A percentile compares a stretch with the other conserved stretches of the same genome.
These are phyloP conservation scores for Triticum timopheevii DNA, from an alignment of 176 grass and related monocot genomes.

Conservation along the genomic window DNA sequence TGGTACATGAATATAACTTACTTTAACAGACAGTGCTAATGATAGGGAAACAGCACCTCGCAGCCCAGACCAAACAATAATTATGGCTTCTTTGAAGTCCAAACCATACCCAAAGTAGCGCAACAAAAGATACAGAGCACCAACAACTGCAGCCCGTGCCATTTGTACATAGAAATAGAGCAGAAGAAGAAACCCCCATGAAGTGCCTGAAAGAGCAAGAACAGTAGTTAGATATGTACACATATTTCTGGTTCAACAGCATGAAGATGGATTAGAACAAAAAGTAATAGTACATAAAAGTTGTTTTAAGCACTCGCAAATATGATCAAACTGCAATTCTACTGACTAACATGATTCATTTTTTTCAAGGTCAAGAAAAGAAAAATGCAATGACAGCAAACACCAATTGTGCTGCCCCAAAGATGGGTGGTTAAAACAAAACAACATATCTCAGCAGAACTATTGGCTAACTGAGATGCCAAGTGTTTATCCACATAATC, in stretches of 20 bases:
- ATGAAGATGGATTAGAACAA: background rate
- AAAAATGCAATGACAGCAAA: background rate
- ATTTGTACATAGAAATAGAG: conserved; percentile 82
- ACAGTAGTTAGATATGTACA: too few species aligned
- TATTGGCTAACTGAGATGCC: conserved; percentile 5
- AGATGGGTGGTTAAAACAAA: background rate
- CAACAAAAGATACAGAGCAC: conserved; percentile 63
- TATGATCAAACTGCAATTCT: conserved; percentile 2
- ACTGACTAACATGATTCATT: background rate
- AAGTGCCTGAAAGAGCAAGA: conserved; percentile 57
- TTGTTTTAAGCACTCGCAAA: background rate
- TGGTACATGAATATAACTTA: conserved; percentile 35
- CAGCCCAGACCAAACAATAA: conserved; percentile 82
- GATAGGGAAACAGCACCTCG: conserved; percentile 84
- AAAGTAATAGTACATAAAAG: background rate
- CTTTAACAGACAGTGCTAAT: conserved; percentile 77
- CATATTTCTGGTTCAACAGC: background rate
- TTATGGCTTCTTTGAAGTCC: conserved; percentile 73
- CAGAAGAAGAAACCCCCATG: conserved; percentile 82
- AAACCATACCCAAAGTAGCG: conserved; percentile 82
- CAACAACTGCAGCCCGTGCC: conserved; percentile 67
- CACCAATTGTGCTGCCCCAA: background rate
- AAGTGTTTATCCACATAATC: background rate
- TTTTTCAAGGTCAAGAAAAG: background rate
- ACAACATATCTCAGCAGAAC: background rate